A percentile compares a stretch with the other conserved stretches of the same genome.
Evolutionary conservation across 2,329 filamentous ascomycete genomes (phyloP).

Genomic region (Trichoderma pleuroti): DNA sequence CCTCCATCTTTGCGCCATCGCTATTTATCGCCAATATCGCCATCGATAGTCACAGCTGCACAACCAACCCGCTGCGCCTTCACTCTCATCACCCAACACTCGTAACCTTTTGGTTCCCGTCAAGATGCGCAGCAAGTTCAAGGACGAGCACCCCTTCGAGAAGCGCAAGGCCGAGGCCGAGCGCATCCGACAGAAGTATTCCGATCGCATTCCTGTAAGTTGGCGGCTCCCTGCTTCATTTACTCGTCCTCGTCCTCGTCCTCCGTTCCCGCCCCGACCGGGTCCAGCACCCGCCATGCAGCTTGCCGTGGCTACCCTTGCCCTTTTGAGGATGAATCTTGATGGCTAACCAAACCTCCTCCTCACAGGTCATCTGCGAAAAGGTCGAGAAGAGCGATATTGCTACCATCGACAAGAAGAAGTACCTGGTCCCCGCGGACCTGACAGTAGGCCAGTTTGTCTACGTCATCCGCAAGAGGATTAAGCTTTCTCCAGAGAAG

Average conservation of each 20-base stretch:
- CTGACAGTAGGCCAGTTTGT: constrained; percentile 99
- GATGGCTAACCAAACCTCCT: background rate
- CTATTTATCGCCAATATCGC: background rate
- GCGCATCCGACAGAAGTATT: constrained; percentile 98
- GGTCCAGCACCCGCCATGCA: background rate
- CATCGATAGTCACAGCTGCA: background rate
- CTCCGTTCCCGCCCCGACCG: background rate
- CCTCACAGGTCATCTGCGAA: constrained; percentile 87
- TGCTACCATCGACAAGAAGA: constrained; percentile 99
- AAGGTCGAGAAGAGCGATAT: constrained; percentile 99
- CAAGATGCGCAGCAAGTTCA: constrained; percentile 98
- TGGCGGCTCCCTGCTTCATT: background rate
- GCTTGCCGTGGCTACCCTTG: background rate
- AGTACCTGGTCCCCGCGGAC: constrained; percentile 96
- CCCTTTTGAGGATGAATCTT: background rate
- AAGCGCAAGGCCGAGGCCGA: constrained; percentile 99
- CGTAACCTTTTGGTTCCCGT: constrained; percentile 27
- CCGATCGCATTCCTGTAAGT: constrained; percentile 95
- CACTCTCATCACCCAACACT: background rate
- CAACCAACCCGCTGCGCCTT: background rate
- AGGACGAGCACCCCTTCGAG: constrained; percentile 99
- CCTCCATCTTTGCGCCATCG: background rate
- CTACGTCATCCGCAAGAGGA: constrained; percentile 99
- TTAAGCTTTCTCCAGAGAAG: constrained; percentile 99
- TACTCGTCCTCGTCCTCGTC: background rate